Percentiles rank a stretch among this genome's conserved stretches.
phyloP scores from a whole-genome alignment of 305 asterid genomes.

The Fraxinus platypoda region DNA sequence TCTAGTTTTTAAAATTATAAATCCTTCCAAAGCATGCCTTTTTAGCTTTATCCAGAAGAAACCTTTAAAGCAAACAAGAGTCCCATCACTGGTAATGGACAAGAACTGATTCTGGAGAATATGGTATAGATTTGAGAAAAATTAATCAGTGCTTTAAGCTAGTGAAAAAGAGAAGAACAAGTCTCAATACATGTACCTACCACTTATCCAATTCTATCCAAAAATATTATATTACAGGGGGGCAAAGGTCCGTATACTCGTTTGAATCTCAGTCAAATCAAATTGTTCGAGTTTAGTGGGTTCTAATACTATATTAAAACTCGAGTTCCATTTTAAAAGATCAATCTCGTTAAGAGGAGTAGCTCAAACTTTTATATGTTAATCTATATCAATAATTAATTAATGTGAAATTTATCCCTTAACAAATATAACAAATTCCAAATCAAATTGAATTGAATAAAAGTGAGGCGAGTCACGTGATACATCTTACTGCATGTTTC shows the following conservation, averaged over 20 bases:
- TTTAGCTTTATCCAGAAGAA: slow-evolving; percentile 22
- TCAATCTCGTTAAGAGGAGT: not conserved
- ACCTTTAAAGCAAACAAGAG: not conserved
- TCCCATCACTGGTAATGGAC: not conserved
- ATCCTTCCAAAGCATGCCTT: slow-evolving; percentile 7
- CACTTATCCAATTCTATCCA: slow-evolving; percentile 28
- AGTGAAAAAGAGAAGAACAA: slow-evolving; percentile 5
- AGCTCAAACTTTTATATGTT: not conserved
- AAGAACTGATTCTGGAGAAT: slow-evolving; percentile 23
- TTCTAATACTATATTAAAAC: not conserved
- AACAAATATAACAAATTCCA: not conserved
- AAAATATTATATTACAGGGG: not conserved
- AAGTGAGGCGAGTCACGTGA: slow-evolving; percentile 34
- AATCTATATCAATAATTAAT: not conserved
- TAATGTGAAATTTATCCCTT: not conserved
- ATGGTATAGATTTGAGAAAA: slow-evolving; percentile 13
- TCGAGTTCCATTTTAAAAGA: not conserved
- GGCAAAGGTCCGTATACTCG: not conserved
- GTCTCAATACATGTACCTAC: slow-evolving; percentile 4
- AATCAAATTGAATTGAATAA: not conserved
- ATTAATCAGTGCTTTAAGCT: not conserved
- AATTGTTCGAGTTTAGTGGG: not conserved
- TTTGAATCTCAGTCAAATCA: not conserved
- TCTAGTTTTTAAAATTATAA: not conserved
- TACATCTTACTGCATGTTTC: slow-evolving; percentile 15